These are phyloP conservation scores for Mycena epipterygia DNA, from an alignment of 768 basidiomycete species.

Conservation along the genomic window DNA sequence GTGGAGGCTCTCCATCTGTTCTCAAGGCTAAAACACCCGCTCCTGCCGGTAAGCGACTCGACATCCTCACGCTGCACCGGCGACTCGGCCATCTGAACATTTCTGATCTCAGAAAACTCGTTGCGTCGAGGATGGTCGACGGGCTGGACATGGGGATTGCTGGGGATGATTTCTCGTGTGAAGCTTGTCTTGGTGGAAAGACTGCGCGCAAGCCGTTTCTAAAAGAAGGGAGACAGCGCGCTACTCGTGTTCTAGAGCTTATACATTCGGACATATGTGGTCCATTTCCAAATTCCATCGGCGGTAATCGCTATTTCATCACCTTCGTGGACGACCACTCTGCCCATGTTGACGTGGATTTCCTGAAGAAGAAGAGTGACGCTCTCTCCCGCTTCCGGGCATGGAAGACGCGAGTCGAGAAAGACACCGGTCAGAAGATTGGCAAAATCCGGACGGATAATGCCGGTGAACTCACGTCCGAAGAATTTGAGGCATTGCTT, in stretches of 20 bases:
- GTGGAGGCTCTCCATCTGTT: neutral
- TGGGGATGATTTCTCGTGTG: conserved; percentile 5
- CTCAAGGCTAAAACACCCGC: conserved; percentile 8
- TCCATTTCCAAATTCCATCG: conserved; percentile 3
- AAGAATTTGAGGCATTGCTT: conserved; percentile 34
- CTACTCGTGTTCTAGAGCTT: conserved; percentile 9
- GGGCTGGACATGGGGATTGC: neutral
- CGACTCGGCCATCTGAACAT: conserved; percentile 12
- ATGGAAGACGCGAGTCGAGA: conserved; percentile 31
- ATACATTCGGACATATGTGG: conserved; percentile 10
- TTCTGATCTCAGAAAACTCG: conserved; percentile 12
- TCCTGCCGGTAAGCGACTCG: conserved; percentile 19
- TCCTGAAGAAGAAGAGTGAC: conserved; percentile 26
- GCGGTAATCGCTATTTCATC: conserved; percentile 15
- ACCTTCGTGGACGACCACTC: neutral
- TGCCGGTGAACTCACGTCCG: conserved; percentile 41
- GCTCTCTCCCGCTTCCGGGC: conserved; percentile 22
- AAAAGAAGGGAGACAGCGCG: neutral
- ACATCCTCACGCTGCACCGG: conserved; percentile 15
- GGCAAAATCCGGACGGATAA: too few relatives aligned
- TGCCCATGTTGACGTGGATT: neutral
- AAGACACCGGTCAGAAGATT: conserved; percentile 32
- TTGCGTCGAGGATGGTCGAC: neutral
- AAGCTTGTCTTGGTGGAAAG: conserved; percentile 6
- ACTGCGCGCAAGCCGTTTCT: conserved; percentile 9